A percentile compares a stretch with the other conserved stretches of the same genome.
Evolutionary conservation across 768 basidiomycete species (phyloP).

Genomic region (Boletus vinaceobasis): DNA sequence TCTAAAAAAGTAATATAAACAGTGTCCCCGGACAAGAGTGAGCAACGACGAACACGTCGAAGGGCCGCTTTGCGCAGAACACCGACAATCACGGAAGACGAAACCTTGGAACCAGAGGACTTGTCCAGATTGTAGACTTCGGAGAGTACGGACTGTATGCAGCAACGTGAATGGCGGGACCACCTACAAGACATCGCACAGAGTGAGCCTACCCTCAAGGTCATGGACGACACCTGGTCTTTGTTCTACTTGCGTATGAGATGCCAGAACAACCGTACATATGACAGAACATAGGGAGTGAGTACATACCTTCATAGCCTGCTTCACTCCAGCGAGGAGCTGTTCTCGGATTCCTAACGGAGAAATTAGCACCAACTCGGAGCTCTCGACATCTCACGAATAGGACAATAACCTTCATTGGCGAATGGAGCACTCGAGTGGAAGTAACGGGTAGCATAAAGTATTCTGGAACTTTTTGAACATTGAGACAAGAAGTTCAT

Average conservation of each 20-base stretch:
- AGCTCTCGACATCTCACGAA: not conserved
- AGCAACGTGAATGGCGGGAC: not conserved
- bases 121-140: slow-evolving; percentile 72
- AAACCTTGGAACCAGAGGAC: slow-evolving; percentile 38
- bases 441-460: slow-evolving; percentile 2
- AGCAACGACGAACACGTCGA: slow-evolving; percentile 49
- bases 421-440: slow-evolving; percentile 11
- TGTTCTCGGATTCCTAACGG: slow-evolving; percentile 49
- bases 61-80: slow-evolving; percentile 57
- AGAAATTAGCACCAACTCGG: not conserved
- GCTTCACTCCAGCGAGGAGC: slow-evolving; percentile 54
- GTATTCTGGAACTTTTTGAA: slow-evolving; percentile 8
- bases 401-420: slow-evolving; percentile 20
- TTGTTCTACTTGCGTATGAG: slow-evolving; percentile 42
- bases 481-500: slow-evolving; percentile 18
- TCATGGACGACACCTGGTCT: slow-evolving; percentile 53
- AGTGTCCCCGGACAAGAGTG: not conserved
- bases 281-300: not conserved
- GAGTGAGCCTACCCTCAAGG: slow-evolving; percentile 46
- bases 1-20: slow-evolving; percentile 35
- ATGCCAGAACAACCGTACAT: not conserved
- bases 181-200: not conserved
- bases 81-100: slow-evolving; percentile 46
- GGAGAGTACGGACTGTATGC: slow-evolving; percentile 57
- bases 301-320: slow-evolving; percentile 63